Percentiles rank a stretch among this genome's conserved stretches.
These are phyloP conservation scores for Blastobotrys raffinosifermentans DNA, from an alignment of 1,139 yeast genomes.

Conservation along the genomic window DNA sequence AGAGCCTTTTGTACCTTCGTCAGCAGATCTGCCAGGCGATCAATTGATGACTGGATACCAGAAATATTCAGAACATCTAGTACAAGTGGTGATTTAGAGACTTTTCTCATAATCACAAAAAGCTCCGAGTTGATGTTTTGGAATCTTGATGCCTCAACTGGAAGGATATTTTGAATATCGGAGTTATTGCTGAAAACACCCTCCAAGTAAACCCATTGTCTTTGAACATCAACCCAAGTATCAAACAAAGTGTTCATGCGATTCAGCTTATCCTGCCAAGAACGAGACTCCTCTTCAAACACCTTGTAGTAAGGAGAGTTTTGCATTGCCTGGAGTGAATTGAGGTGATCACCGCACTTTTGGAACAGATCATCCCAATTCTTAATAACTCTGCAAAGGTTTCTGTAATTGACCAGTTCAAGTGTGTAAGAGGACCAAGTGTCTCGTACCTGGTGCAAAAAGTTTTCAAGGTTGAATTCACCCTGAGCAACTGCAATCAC, in stretches of 20 bases:
- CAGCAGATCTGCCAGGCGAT: constrained; percentile 51
- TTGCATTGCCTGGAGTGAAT: constrained; percentile 62
- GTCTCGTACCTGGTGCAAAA: constrained; percentile 41
- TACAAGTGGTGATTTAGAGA: constrained; percentile 47
- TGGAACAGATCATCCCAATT: constrained; percentile 67
- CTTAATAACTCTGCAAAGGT: constrained; percentile 51
- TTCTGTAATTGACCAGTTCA: constrained; percentile 51
- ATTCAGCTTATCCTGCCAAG: constrained; percentile 54
- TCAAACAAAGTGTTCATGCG: constrained; percentile 51
- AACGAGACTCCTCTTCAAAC: constrained; percentile 55
- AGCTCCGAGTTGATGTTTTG: constrained; percentile 60
- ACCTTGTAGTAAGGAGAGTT: constrained; percentile 57
- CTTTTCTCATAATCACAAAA: constrained; percentile 44
- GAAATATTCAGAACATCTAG: constrained; percentile 54
- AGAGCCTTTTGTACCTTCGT: constrained; percentile 58
- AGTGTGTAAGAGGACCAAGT: constrained; percentile 41
- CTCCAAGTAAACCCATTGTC: constrained; percentile 82
- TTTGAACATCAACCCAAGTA: constrained; percentile 76
- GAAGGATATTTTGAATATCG: constrained; percentile 59
- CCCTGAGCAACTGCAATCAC: constrained; percentile 63
- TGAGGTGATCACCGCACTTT: constrained; percentile 54
- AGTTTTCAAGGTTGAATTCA: constrained; percentile 61
- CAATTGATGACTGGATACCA: constrained; percentile 45
- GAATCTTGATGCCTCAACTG: constrained; percentile 66
- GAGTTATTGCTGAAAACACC: constrained; percentile 62